phyloP scores from a whole-genome alignment of 2,329 filamentous ascomycete genomes.

The Arthrobotrys pseudoclavata region DNA sequence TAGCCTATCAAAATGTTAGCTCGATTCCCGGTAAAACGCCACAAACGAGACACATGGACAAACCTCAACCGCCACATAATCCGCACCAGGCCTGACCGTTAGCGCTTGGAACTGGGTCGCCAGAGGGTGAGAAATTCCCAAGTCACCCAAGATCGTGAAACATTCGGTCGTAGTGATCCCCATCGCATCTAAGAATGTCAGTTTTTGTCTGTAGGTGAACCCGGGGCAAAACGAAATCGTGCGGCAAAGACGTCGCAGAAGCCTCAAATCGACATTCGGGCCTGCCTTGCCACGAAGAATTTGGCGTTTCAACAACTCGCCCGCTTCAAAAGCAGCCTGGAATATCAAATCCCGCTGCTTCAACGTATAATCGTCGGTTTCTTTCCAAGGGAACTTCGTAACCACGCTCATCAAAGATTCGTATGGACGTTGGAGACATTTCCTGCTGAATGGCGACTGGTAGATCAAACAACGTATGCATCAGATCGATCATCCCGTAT shows the following conservation, averaged over 20 bases:
- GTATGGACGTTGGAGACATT: constrained; percentile 75
- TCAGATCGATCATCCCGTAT: not conserved
- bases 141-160: constrained; percentile 52
- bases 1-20: constrained; percentile 42
- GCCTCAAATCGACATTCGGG: constrained; percentile 70
- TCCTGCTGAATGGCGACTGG: constrained; percentile 73
- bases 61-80: constrained; percentile 58
- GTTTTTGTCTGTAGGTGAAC: constrained; percentile 74
- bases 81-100: constrained; percentile 54
- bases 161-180: constrained; percentile 54
- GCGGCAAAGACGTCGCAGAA: constrained; percentile 71
- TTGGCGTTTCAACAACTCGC: constrained; percentile 68
- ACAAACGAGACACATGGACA: constrained; percentile 16
- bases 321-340: constrained; percentile 69
- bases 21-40: not conserved
- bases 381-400: constrained; percentile 75
- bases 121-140: constrained; percentile 55
- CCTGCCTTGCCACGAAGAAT: constrained; percentile 67
- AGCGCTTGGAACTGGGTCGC: constrained; percentile 58
- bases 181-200: constrained; percentile 56
- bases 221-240: constrained; percentile 73
- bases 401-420: constrained; percentile 76
- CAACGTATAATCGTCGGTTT: constrained; percentile 72
- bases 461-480: not conserved
- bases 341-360: constrained; percentile 72